A percentile compares a stretch with the other conserved stretches of the same genome.
Evolutionary conservation across 2,329 filamentous ascomycete genomes (phyloP).

Genomic region (Fonsecaea monophora): DNA sequence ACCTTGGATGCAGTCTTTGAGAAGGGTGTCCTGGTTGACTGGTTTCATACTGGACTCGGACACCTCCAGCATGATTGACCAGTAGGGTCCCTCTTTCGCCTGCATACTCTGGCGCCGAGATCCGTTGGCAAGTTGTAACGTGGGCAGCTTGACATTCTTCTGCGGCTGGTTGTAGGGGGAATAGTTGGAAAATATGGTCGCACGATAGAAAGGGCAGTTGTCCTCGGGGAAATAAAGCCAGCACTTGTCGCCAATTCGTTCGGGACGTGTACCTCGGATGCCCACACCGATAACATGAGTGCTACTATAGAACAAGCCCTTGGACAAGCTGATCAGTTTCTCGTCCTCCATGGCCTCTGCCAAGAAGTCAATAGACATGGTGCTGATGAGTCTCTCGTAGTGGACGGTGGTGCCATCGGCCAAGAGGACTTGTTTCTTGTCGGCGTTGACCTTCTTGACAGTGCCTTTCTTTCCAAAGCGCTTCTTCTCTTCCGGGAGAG

Average conservation of each 20-base stretch:
- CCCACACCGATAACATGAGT: slow-evolving; percentile 98
- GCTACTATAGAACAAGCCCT: slow-evolving; percentile 93
- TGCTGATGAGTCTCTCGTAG: slow-evolving; percentile 92
- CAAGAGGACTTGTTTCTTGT: slow-evolving; percentile 80
- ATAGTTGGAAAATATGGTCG: slow-evolving; percentile 99
- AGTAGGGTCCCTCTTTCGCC: slow-evolving; percentile 90
- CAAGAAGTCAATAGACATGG: slow-evolving; percentile 92
- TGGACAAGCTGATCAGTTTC: slow-evolving; percentile 80
- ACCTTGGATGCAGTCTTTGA: slow-evolving; percentile 92
- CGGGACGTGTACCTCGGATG: slow-evolving; percentile 86
- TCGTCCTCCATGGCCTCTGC: slow-evolving; percentile 86
- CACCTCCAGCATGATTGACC: slow-evolving; percentile 99
- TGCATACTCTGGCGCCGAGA: slow-evolving; percentile 75
- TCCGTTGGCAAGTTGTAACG: slow-evolving; percentile 83
- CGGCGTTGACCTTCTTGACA: slow-evolving; percentile 85
- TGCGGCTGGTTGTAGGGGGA: slow-evolving; percentile 97
- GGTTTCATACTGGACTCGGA: slow-evolving; percentile 96
- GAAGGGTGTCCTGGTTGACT: slow-evolving; percentile 81
- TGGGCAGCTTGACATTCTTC: slow-evolving; percentile 81
- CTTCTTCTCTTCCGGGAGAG: slow-evolving; percentile 88
- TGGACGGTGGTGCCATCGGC: slow-evolving; percentile 85
- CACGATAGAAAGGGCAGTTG: slow-evolving; percentile 98
- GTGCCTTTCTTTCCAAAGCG: slow-evolving; percentile 83
- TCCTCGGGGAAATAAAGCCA: slow-evolving; percentile 99
- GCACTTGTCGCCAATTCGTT: slow-evolving; percentile 99